phyloP scores from a whole-genome alignment of 1,139 yeast species.

The Debaryomyces nepalensis region DNA sequence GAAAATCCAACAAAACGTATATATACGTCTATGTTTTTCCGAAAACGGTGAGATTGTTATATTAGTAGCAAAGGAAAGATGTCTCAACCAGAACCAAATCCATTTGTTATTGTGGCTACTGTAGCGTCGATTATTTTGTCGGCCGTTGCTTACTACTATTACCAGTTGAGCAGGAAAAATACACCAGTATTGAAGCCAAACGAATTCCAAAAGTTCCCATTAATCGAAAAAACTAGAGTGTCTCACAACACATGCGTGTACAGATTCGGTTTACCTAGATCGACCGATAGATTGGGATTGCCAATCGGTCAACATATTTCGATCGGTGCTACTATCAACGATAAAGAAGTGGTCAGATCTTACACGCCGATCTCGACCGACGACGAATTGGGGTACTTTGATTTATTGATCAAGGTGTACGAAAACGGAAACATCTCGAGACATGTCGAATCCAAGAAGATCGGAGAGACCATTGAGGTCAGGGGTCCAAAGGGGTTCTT shows the following conservation, averaged over 20 bases:
- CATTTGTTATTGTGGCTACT: slow-evolving; percentile 43
- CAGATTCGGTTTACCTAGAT: slow-evolving; percentile 81
- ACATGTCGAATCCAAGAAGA: slow-evolving; percentile 64
- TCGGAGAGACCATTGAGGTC: slow-evolving; percentile 50
- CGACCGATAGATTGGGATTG: slow-evolving; percentile 77
- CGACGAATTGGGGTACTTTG: slow-evolving; percentile 84
- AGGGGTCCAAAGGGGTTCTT: slow-evolving; percentile 96
- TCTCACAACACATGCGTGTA: slow-evolving; percentile 85
- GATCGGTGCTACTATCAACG: slow-evolving; percentile 65
- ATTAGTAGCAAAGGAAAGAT: slow-evolving; percentile 8
- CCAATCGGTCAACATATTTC: slow-evolving; percentile 96
- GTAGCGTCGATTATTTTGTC: slow-evolving; percentile 47
- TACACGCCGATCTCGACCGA: slow-evolving; percentile 94
- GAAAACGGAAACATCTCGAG: slow-evolving; percentile 89
- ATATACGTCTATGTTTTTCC: slow-evolving; percentile 1
- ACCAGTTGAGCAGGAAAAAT: slow-evolving; percentile 42
- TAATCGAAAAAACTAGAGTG: slow-evolving; percentile 76
- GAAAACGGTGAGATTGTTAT: neutral
- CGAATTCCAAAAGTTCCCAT: slow-evolving; percentile 78
- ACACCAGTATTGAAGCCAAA: slow-evolving; percentile 65
- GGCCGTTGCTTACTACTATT: slow-evolving; percentile 42
- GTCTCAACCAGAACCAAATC: slow-evolving; percentile 38
- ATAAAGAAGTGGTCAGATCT: slow-evolving; percentile 85
- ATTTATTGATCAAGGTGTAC: slow-evolving; percentile 88
- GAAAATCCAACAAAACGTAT: slow-evolving; percentile 6